Conservation (phyloP, 2,329 filamentous ascomycete genomes). For the Cladobotryum protrusum region DNA sequence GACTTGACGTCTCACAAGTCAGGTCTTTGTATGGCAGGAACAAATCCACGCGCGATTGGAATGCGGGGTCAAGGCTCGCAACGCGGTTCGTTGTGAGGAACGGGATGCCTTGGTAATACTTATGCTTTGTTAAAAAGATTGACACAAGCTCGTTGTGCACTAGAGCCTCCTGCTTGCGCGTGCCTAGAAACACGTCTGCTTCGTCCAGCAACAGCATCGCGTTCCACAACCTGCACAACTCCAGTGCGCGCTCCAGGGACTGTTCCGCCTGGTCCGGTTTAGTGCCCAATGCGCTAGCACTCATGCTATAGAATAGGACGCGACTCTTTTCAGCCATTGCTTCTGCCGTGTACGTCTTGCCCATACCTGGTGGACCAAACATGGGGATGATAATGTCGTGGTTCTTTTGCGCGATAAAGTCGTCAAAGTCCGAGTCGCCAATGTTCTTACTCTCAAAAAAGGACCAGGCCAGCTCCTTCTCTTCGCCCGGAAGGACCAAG, state of each 20-base stretch:
- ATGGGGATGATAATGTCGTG: constrained; percentile 41
- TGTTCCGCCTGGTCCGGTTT: constrained; percentile 28
- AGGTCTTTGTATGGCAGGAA: too few species aligned
- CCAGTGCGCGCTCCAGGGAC: constrained; percentile 26
- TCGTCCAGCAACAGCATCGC: constrained; percentile 39
- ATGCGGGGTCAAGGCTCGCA: too few species aligned
- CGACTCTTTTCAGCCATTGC: constrained; percentile 34
- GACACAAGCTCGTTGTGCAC: constrained; percentile 35
- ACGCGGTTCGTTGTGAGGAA: too few species aligned
- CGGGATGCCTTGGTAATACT: constrained; percentile 34
- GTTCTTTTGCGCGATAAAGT: constrained; percentile 31
- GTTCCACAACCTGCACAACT: constrained; percentile 41
- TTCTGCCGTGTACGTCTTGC: constrained; percentile 40
- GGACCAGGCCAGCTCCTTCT: constrained; percentile 33
- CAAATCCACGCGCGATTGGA: too few species aligned
- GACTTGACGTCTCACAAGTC: too few species aligned
- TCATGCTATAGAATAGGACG: too few species aligned
- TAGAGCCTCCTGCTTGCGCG: constrained; percentile 27
- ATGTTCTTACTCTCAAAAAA: constrained; percentile 32
- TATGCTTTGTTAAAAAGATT: constrained; percentile 27
- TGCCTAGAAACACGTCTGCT: constrained; percentile 38
- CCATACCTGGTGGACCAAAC: constrained; percentile 39
- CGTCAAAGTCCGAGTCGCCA: constrained; percentile 23
- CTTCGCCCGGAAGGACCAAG: constrained; percentile 29
- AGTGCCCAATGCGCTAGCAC: too few species aligned